These are phyloP conservation scores for Aspergillus cavernicola DNA, from an alignment of 495 filamentous ascomycete genomes.

Conservation along the genomic window DNA sequence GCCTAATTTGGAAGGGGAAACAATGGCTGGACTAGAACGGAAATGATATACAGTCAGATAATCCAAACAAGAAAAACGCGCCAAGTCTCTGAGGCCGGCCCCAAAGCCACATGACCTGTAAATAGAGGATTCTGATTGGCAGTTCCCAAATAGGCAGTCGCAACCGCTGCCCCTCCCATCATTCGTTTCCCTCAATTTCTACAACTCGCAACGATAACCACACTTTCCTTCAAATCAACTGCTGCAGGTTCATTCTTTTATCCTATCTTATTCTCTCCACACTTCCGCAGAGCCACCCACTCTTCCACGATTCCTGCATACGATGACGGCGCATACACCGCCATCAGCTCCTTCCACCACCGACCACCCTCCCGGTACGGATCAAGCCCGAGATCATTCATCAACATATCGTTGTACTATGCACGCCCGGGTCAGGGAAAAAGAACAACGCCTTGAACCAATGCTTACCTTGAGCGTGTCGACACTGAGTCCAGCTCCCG, in stretches of 20 bases:
- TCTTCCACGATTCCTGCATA: slow-evolving; percentile 33
- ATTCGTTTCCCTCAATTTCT: background rate
- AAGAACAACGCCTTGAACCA: background rate
- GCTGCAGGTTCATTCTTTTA: no score
- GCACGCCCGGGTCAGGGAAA: background rate
- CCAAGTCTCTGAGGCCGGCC: no score
- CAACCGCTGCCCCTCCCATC: background rate
- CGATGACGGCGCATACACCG: slow-evolving; percentile 25
- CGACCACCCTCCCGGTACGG: slow-evolving; percentile 27
- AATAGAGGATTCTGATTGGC: no score
- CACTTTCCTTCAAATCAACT: background rate
- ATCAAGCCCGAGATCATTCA: slow-evolving; percentile 29
- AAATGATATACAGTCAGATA: no score
- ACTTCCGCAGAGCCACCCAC: slow-evolving; percentile 14
- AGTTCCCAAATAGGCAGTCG: background rate
- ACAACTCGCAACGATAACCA: background rate
- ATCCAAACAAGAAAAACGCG: no score
- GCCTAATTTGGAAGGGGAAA: no score
- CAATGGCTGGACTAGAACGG: no score
- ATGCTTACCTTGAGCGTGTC: slow-evolving; percentile 29
- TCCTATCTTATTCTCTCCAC: background rate
- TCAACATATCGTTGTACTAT: slow-evolving; percentile 32
- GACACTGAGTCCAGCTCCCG: slow-evolving; percentile 23
- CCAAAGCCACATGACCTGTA: background rate
- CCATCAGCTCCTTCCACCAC: slow-evolving; percentile 22